These are phyloP conservation scores for Mallotus japonicus DNA, from an alignment of 441 rosid genomes.

Conservation along the genomic window DNA sequence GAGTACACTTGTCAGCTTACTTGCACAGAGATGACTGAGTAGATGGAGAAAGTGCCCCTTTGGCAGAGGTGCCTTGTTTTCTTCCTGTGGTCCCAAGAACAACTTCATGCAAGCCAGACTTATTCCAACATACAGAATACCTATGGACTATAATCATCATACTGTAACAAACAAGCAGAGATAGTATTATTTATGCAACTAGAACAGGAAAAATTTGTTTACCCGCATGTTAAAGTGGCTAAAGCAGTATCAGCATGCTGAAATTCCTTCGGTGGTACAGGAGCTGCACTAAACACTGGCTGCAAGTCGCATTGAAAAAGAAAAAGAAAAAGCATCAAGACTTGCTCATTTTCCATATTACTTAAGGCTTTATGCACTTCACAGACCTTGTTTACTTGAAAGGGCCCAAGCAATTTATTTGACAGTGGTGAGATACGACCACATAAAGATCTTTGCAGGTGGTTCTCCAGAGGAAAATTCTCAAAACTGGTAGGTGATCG, in stretches of 20 bases:
- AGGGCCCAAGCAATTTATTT: slow-evolving; percentile 42
- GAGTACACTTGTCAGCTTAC: slow-evolving; percentile 44
- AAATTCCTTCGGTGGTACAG: slow-evolving; percentile 70
- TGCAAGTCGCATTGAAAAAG: slow-evolving; percentile 34
- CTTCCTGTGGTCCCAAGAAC: slow-evolving; percentile 91
- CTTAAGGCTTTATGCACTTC: slow-evolving; percentile 20
- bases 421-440: slow-evolving; percentile 50
- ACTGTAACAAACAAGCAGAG: slow-evolving; percentile 12
- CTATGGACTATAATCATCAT: slow-evolving; percentile 35
- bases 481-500: slow-evolving; percentile 40
- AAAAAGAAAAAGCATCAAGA: slow-evolving; percentile 12
- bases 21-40: slow-evolving; percentile 85
- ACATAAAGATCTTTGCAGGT: slow-evolving; percentile 52
- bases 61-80: slow-evolving; percentile 90
- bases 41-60: slow-evolving; percentile 74
- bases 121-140: slow-evolving; percentile 88
- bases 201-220: slow-evolving; percentile 21
- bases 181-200: slow-evolving; percentile 13
- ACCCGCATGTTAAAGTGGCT: slow-evolving; percentile 92
- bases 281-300: slow-evolving; percentile 66
- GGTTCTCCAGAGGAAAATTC: slow-evolving; percentile 43
- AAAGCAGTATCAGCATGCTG: slow-evolving; percentile 80
- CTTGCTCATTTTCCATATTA: slow-evolving; percentile 5
- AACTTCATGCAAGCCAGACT: slow-evolving; percentile 81
- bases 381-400: slow-evolving; percentile 61